These are phyloP conservation scores for Xylaria hypoxylon DNA, from an alignment of 2,329 filamentous ascomycete species.

Conservation along the genomic window DNA sequence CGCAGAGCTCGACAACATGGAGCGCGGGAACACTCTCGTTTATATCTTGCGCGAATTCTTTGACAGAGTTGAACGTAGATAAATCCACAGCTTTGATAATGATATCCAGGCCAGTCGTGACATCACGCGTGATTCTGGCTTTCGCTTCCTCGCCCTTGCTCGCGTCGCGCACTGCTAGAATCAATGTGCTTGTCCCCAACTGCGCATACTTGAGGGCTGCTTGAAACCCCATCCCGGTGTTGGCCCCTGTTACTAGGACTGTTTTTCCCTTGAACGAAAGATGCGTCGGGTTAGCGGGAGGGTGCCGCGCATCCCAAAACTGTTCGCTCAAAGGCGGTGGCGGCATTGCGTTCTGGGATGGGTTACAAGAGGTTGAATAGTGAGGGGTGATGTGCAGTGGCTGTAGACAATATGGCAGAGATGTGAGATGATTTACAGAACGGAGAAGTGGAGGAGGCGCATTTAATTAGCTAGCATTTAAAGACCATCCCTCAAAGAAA, in stretches of 20 bases:
- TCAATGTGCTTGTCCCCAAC: constrained; percentile 56
- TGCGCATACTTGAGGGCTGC: constrained; percentile 60
- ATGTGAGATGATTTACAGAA: too few relatives aligned
- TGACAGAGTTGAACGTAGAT: constrained; percentile 55
- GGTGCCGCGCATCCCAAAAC: constrained; percentile 37
- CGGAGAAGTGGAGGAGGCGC: neutral
- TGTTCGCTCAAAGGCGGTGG: constrained; percentile 18
- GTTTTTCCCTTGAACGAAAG: constrained; percentile 54
- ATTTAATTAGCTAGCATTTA: neutral
- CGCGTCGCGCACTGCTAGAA: constrained; percentile 59
- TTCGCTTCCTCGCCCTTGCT: constrained; percentile 58
- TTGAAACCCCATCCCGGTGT: constrained; percentile 62
- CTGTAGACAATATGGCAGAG: too few relatives aligned
- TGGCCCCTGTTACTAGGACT: constrained; percentile 63
- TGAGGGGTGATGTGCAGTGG: neutral
- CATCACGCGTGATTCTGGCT: constrained; percentile 45
- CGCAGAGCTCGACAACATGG: constrained; percentile 54
- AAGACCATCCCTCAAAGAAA: neutral
- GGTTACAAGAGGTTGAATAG: neutral
- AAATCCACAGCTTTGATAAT: constrained; percentile 53
- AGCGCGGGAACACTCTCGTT: constrained; percentile 53
- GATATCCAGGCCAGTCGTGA: constrained; percentile 41
- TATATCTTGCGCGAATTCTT: constrained; percentile 54
- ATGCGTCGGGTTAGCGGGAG: constrained; percentile 54
- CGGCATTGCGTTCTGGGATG: constrained; percentile 1